Evolutionary conservation across 495 filamentous ascomycete species (phyloP), one percentile per base, ranked within the genome.

Genomic region (Polyplosphaeria fusca): DNA sequence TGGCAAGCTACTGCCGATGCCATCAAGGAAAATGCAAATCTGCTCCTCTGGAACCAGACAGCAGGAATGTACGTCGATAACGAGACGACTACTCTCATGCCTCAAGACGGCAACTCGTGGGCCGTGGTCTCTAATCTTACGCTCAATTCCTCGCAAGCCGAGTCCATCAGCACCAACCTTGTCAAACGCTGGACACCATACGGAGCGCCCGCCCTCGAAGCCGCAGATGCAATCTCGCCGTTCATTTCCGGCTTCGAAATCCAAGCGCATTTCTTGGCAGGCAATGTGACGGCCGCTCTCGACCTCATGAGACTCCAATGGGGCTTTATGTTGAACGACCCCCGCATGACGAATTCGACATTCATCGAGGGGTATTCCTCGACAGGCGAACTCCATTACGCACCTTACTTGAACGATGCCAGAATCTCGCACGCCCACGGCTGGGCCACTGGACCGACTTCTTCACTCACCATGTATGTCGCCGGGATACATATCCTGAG

Each of bases 211-310:
- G 75, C 81, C 11, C 71, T 74, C 16, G 82, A 86, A 60, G 73
- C 82, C 23, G 77, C 75, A 0, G 77, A 80, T 50, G 78, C 79
- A 55, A 78, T 86, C 41, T 80, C 75, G 4, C 81, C 82, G 0
- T 85, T 86, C 68, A 78, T 80, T 26, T 78, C 77, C 7, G 77
- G 77, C 9, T 82, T 85, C 49, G 82, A 86, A 59, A 71, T 85
- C 18, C 77, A 83, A 63, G 79, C 76, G 7, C 82, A 85, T 58
- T 73, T 75, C 28, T 68, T 72, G 4, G 79, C 77, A 0, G 68
- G 71, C 4, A 68, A 78, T 38, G 55, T 71, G 16, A 66, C 67
- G 22, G 68, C 71, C 3, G 82, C 81, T 1, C 69, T 86, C 19
- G 78, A 81, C 23, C 74, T 86, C 4, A 80, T 82, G 61, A 70